These are phyloP conservation scores for Omphalea diandra DNA, from an alignment of 441 rosid species.

Conservation along the genomic window DNA sequence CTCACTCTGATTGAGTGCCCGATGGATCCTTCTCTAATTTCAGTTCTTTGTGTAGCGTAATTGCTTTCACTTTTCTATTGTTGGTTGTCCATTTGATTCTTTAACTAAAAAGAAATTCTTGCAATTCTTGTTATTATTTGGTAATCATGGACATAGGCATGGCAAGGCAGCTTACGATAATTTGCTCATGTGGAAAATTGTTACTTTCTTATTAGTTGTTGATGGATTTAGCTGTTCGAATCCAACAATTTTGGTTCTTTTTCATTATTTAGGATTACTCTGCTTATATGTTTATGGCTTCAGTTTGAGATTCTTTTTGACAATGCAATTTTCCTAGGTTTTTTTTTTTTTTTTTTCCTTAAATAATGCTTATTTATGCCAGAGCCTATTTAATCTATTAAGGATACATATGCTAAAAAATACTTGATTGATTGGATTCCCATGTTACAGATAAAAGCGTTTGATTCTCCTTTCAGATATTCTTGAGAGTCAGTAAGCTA, in stretches of 20 bases:
- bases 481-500: neutral
- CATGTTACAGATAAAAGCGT: no score
- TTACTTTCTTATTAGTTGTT: neutral
- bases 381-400: neutral
- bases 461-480: neutral
- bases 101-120: no score
- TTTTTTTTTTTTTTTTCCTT: neutral
- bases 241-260: neutral
- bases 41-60: slow-evolving; percentile 14
- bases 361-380: neutral
- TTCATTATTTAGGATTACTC: neutral
- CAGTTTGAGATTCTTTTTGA: neutral
- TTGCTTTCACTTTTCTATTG: neutral
- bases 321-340: neutral
- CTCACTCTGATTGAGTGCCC: slow-evolving; percentile 51
- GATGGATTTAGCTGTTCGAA: neutral
- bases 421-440: neutral
- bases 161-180: neutral
- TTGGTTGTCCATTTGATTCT: neutral
- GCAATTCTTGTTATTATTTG: neutral
- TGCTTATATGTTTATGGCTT: neutral
- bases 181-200: neutral
- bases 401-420: neutral
- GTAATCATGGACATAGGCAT: neutral
- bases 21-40: slow-evolving; percentile 4